Base-by-base conservation (phyloP, 129 eudicot species). In the Chrysanthemum seticuspe region DNA sequence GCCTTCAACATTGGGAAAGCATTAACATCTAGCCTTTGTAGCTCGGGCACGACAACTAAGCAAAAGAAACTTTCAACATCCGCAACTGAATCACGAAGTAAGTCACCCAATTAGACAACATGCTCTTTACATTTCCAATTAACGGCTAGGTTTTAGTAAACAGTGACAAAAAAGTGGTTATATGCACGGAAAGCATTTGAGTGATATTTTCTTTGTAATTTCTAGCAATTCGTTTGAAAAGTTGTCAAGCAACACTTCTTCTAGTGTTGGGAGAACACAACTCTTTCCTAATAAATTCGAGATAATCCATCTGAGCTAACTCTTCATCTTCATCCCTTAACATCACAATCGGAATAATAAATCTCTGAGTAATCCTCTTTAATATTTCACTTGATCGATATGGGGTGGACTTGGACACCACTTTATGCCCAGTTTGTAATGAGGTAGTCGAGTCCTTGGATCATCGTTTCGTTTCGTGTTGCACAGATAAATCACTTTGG, bases 201-300 rank as follows among this genome's bases (percentile, higher is more conserved):
- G 89, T 82, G 4, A 94, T 87, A 83, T 89, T 86, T 52, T 84
- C 89, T 76, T 84, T 87, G 83, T 94, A 90, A 58, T 87, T 85
- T 48, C 71, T 72, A 29, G 87, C 97, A 83, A 90, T 94, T 13
- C 97, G 90, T n/a, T n/a, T n/a, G 6, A 87, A 86, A 68, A 94
- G 98, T 83, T 94, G 97, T 84, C 97, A 94, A 1, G 97, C 98
- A 64, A 90, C 86, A 68, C 98, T 90, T 78, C 98, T 86, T 78
- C 96, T 85, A 16, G 98, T 94, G 54, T 94, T 96, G n/a, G 88
- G 81, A 81, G 90, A 93, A 47, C 97, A 97, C 96, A 87, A 86
- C 68, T 94, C 97, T 80, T 91, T 82, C 68, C 96, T 72, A 25
- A 94, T 90, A 68, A 94, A 90, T 82, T 93, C 98, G 0, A 93